phyloP scores from a whole-genome alignment of 805 yeast species.

The Wickerhamomyces silvicola region DNA sequence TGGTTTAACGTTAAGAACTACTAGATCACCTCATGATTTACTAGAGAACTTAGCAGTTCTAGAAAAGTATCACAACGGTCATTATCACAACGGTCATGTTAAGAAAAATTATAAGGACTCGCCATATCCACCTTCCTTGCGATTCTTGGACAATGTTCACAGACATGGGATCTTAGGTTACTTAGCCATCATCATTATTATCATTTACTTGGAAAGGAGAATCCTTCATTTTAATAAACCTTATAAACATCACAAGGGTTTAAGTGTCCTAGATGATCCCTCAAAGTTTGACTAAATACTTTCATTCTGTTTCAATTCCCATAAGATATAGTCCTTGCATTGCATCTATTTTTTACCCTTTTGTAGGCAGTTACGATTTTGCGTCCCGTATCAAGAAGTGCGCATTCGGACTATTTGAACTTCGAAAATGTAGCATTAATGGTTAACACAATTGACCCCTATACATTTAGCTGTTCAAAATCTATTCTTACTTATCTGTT shows the following conservation, averaged over 20 bases:
- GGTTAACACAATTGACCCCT: too few species aligned
- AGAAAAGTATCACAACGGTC: constrained; percentile 8
- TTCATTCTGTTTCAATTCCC: background rate
- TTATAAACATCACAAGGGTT: background rate
- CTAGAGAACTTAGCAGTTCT: constrained; percentile 7
- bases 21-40: constrained; percentile 5
- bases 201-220: too few species aligned
- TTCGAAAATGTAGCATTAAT: too few species aligned
- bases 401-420: too few species aligned
- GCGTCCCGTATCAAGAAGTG: too few species aligned
- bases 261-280: constrained; percentile 5
- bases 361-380: too few species aligned
- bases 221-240: constrained; percentile 10
- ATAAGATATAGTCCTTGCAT: background rate
- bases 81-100: constrained; percentile 11
- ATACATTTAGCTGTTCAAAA: too few species aligned
- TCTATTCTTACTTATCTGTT: too few species aligned
- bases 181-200: constrained; percentile 3
- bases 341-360: too few species aligned
- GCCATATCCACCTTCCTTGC: constrained; percentile 33
- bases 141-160: constrained; percentile 39
- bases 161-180: constrained; percentile 40
- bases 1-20: constrained; percentile 26
- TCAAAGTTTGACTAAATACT: constrained; percentile 2
- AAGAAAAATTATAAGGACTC: constrained; percentile 32